These are phyloP conservation scores for Lentinula detonsa DNA, from an alignment of 768 basidiomycete species.

Conservation along the genomic window DNA sequence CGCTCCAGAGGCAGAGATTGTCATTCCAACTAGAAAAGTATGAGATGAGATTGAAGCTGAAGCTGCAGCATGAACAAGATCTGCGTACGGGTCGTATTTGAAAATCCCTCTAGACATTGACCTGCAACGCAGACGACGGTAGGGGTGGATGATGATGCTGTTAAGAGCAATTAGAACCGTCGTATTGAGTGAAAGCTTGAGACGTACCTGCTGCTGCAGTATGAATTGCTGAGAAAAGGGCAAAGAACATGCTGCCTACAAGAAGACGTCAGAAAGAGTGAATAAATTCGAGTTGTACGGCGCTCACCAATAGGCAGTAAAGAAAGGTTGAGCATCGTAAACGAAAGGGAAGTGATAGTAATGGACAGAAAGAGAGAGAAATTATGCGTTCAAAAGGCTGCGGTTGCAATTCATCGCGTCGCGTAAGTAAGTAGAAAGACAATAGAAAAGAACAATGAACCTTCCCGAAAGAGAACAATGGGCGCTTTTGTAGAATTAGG, in stretches of 20 bases:
- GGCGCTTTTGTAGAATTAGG: not conserved
- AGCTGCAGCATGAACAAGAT: not conserved
- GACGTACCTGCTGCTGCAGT: not conserved
- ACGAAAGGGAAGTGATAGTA: slow-evolving; percentile 2
- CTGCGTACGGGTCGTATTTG: slow-evolving; percentile 60
- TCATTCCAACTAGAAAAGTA: slow-evolving; percentile 55
- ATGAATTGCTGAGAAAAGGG: not conserved
- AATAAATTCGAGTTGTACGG: not conserved
- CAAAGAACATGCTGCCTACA: not conserved
- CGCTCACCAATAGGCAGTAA: not conserved
- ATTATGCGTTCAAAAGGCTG: slow-evolving; percentile 3
- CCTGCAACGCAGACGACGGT: slow-evolving; percentile 80
- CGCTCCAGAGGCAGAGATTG: slow-evolving; percentile 48
- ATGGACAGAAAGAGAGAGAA: not conserved
- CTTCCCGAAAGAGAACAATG: not conserved
- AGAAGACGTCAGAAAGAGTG: not conserved
- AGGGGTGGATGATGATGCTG: slow-evolving; percentile 52
- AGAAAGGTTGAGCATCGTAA: slow-evolving; percentile 5
- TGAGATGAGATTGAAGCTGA: not conserved
- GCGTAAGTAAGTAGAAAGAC: not conserved
- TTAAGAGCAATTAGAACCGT: not conserved
- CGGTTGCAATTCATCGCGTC: not conserved
- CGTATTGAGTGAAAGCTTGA: not conserved
- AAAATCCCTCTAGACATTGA: slow-evolving; percentile 78
- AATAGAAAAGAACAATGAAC: not conserved